Base-by-base conservation (phyloP, 2,329 filamentous ascomycete species). In the Knufia petricola region DNA sequence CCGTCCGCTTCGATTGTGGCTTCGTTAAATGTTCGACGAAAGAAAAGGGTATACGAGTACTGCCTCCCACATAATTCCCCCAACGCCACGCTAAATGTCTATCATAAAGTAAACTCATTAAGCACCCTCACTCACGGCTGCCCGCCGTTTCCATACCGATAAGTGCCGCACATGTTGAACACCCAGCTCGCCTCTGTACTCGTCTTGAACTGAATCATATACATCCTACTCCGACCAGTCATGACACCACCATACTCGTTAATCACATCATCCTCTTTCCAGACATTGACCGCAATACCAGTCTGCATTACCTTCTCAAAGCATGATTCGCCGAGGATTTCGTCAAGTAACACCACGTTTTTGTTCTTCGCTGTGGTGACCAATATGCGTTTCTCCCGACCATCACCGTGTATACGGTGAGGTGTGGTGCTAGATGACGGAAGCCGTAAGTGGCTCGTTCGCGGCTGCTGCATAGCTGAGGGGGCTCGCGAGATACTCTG, bases 281-380 rank as follows among this genome's bases (percentile, higher is more conserved):
- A 92, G 30, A 95, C 84, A 55, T 85, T 89, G 49, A 94, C 81
- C 1, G 92, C 86, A 59, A 95, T 90, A 40, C 89, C 89, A 28
- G 85, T 84, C 56, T 84, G 79, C 3, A 87, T 89, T 52, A 95
- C 79, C 15, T 85, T 74, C 56, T 89, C 84, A 66, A 95, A 94
- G 61, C 85, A 89, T 49, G 80, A 85, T 62, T 88, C 87, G 9
- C 84, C 84, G 1, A 95, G 72, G 41, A 88, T 88, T 1, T 86
- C 87, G 64, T 96, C 90, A 0, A 95, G 74, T 30, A 94, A 66
- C 1, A 83, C 74, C 52, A 81, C 72, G 19, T 78, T 77, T 53
- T 70, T 64, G 28, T 77, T 73, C 17, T 66, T 63, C n/a, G 70
- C 66, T 61, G 76, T 78, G 64, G 80, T 82, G 20, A 95, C 81